Percentiles rank a stretch among this genome's conserved stretches.
These are phyloP conservation scores for Murraya koenigii DNA, from an alignment of 345 rosid species.

Conservation along the genomic window DNA sequence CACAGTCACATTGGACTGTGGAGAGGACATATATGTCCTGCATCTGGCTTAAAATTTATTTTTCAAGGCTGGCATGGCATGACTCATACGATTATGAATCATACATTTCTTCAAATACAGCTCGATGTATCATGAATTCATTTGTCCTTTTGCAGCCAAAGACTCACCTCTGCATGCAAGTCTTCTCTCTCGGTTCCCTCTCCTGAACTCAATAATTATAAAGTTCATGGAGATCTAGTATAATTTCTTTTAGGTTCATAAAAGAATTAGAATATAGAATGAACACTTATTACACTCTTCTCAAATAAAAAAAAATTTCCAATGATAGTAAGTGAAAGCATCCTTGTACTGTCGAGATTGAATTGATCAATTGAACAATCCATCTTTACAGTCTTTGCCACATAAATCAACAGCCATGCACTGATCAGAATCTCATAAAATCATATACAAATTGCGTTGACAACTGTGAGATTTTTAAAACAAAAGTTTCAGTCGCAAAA, in stretches of 20 bases:
- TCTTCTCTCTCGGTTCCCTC: background rate
- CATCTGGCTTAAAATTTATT: background rate
- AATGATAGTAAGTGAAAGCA: too few species aligned
- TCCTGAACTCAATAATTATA: background rate
- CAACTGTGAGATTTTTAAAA: background rate
- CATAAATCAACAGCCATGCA: background rate
- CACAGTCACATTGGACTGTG: background rate
- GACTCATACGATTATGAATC: background rate
- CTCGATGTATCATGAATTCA: background rate
- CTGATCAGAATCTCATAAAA: background rate
- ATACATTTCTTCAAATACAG: background rate
- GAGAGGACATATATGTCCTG: background rate
- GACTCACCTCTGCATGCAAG: background rate
- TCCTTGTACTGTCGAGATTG: too few species aligned
- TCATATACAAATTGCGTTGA: background rate
- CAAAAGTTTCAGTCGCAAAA: background rate
- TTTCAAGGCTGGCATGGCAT: background rate
- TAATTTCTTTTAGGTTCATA: background rate
- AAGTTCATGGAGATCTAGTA: background rate
- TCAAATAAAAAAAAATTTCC: background rate
- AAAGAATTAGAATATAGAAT: background rate
- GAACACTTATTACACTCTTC: background rate
- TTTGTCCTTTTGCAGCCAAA: background rate
- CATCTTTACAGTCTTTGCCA: background rate
- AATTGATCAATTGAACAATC: too few species aligned